phyloP scores from a whole-genome alignment of 805 yeast species.

The Saccharomycopsis fodiens region DNA sequence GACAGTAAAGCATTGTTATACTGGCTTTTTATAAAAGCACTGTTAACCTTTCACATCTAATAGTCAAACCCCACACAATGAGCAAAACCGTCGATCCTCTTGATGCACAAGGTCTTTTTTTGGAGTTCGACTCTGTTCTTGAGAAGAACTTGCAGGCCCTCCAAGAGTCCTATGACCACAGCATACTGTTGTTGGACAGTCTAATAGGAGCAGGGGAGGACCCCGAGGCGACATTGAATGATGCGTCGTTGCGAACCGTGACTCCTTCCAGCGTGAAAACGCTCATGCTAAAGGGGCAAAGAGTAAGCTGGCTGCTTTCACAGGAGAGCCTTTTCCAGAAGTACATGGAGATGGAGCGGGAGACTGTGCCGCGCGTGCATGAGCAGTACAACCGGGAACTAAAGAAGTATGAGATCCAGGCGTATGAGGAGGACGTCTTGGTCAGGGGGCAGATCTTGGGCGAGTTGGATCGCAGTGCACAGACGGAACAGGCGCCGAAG shows the following conservation, averaged over 20 bases:
- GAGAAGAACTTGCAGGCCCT: constrained; percentile 6
- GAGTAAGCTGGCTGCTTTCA: not conserved
- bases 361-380: constrained; percentile 10
- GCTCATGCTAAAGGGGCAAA: constrained; percentile 3
- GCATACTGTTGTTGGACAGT: constrained; percentile 3
- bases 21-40: too few species aligned
- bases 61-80: too few species aligned
- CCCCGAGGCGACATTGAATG: too few species aligned
- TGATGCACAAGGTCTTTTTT: too few species aligned
- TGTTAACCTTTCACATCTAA: too few species aligned
- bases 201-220: constrained; percentile 2
- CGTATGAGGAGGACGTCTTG: constrained; percentile 12
- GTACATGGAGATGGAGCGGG: constrained; percentile 7
- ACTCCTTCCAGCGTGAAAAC: too few species aligned
- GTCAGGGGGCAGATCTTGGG: not conserved
- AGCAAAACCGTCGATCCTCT: too few species aligned
- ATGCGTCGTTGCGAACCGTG: too few species aligned
- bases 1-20: too few species aligned
- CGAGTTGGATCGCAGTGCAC: not conserved
- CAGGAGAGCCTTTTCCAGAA: not conserved
- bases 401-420: constrained; percentile 5
- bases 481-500: too few species aligned
- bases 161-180: constrained; percentile 6
- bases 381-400: constrained; percentile 1
- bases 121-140: constrained; percentile 1